Conservation (phyloP, 257 asterid genomes). For the Primulina huaijiensis region DNA sequence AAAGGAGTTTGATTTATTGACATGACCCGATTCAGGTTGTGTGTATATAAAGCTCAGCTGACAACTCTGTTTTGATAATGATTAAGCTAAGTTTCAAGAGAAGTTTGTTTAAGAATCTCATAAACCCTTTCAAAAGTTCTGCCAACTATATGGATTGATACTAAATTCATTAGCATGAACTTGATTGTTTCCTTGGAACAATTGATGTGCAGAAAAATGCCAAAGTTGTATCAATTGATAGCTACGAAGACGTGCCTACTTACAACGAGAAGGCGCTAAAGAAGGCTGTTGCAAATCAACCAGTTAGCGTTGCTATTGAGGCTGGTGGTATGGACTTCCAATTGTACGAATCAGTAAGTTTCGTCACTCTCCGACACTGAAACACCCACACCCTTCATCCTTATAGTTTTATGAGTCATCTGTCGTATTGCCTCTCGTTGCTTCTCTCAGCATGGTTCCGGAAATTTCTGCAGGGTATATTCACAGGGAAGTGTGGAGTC, state of each 20-base stretch:
- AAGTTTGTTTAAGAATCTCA: too few relatives aligned
- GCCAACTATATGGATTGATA: neutral
- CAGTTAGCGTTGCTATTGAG: constrained; percentile 65
- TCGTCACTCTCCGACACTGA: neutral
- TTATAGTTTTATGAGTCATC: neutral
- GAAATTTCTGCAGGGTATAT: constrained; percentile 44
- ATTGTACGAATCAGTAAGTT: constrained; percentile 50
- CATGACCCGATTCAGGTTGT: too few relatives aligned
- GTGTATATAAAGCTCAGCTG: neutral
- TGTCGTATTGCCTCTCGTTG: too few relatives aligned
- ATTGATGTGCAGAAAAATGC: constrained; percentile 58
- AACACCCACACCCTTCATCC: neutral
- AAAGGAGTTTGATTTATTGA: too few relatives aligned
- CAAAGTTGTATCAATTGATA: constrained; percentile 54
- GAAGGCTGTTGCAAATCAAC: constrained; percentile 55
- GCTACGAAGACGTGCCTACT: constrained; percentile 51
- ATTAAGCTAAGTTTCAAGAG: neutral
- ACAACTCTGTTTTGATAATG: too few relatives aligned
- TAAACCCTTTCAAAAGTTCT: neutral
- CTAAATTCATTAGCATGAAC: neutral
- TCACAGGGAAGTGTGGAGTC: constrained; percentile 47
- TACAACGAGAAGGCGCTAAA: constrained; percentile 46
- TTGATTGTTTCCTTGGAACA: neutral
- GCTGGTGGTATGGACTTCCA: constrained; percentile 73
- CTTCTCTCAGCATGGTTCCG: neutral